phyloP scores from a whole-genome alignment of 176 grass and related monocot genomes.

The Rhynchospora pubera region DNA sequence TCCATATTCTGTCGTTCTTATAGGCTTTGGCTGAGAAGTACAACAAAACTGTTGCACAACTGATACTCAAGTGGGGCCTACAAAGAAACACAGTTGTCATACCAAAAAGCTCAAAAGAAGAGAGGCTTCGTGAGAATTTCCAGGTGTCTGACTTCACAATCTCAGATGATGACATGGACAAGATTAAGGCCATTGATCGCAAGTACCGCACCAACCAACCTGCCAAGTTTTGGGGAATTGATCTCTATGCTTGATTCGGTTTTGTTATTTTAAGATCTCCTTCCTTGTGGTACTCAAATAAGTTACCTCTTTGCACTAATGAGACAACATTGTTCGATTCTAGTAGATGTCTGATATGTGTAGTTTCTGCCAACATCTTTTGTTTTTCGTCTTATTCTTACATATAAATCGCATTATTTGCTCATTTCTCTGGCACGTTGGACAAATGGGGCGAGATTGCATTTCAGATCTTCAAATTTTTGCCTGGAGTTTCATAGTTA shows the following conservation, averaged over 20 bases:
- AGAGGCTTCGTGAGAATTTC: constrained; percentile 66
- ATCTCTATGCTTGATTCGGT: constrained; percentile 59
- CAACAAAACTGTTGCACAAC: constrained; percentile 52
- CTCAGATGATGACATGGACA: constrained; percentile 65
- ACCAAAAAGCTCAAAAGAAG: constrained; percentile 77
- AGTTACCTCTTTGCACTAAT: neutral
- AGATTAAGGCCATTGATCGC: constrained; percentile 63
- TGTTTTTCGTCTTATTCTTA: neutral
- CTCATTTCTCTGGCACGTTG: neutral
- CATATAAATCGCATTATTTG: neutral
- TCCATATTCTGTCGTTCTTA: neutral
- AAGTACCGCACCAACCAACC: constrained; percentile 79
- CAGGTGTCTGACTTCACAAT: constrained; percentile 59
- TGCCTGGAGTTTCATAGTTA: neutral
- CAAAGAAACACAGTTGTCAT: constrained; percentile 91
- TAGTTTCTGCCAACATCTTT: neutral
- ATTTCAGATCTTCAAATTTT: neutral
- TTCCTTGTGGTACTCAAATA: neutral
- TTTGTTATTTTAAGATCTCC: neutral
- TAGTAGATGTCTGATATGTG: neutral
- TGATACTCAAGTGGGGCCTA: constrained; percentile 68
- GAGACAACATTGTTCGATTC: neutral
- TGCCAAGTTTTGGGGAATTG: constrained; percentile 85
- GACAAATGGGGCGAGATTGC: neutral
- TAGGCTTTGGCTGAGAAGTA: constrained; percentile 79